These are phyloP conservation scores for Smittium culicis DNA, from an alignment of 371 early-diverging fungal genomes.

Conservation along the genomic window DNA sequence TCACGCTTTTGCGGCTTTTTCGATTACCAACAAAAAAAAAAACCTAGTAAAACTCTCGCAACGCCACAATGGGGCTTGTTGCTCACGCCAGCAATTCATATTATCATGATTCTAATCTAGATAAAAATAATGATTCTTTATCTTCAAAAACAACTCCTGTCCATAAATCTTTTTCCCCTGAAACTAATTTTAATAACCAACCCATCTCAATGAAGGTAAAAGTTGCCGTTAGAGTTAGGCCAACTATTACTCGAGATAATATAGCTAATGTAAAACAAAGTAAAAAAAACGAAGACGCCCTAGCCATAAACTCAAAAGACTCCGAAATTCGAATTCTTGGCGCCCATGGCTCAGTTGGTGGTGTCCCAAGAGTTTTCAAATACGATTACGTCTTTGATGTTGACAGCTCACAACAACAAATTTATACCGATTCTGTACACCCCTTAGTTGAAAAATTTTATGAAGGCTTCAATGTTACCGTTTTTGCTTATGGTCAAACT, in stretches of 20 bases:
- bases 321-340: conserved; percentile 5
- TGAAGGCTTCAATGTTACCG: conserved; percentile 92
- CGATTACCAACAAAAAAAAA: no score
- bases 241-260: neutral
- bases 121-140: neutral
- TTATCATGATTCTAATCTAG: neutral
- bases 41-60: no score
- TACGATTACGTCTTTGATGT: conserved; percentile 75
- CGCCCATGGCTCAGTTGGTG: conserved; percentile 5
- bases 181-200: neutral
- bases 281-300: neutral
- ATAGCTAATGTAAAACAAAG: neutral
- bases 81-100: neutral
- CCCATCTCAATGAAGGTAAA: conserved; percentile 1
- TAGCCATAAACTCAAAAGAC: neutral
- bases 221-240: conserved; percentile 7
- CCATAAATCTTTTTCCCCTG: neutral
- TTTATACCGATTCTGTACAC: conserved; percentile 52
- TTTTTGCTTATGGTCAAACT: conserved; percentile 95
- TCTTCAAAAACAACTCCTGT: neutral
- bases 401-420: conserved; percentile 49
- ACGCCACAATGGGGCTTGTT: neutral
- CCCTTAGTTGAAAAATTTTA: conserved; percentile 70
- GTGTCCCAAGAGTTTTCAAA: conserved; percentile 40
- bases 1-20: no score